Evolutionary conservation across 2,329 filamentous ascomycete genomes (phyloP).

Genomic region (Fragosphaeria purpurea): DNA sequence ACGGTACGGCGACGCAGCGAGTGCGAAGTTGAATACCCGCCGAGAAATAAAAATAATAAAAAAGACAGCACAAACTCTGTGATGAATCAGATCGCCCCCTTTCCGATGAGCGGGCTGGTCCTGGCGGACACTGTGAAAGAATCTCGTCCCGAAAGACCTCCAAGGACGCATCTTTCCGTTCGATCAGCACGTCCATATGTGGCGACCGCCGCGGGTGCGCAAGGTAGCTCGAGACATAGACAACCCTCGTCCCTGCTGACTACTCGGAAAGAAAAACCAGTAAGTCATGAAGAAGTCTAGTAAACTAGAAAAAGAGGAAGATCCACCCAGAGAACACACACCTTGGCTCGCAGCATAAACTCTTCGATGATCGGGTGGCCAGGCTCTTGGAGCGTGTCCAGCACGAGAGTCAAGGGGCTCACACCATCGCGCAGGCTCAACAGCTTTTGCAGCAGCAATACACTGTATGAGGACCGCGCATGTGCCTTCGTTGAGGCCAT

Average conservation of each 20-base stretch:
- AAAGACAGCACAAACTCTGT: too few species aligned
- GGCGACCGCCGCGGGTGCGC: conserved; percentile 57
- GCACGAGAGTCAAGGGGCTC: conserved; percentile 76
- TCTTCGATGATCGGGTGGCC: conserved; percentile 61
- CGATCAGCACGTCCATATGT: conserved; percentile 58
- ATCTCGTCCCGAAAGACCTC: conserved; percentile 51
- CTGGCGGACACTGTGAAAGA: conserved; percentile 35
- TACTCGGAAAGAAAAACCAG: conserved; percentile 16
- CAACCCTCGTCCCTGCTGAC: conserved; percentile 57
- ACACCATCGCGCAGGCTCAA: conserved; percentile 32
- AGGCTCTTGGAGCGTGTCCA: conserved; percentile 78
- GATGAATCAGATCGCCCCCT: too few species aligned
- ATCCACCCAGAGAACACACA: conserved; percentile 21
- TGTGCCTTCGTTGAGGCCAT: conserved; percentile 17
- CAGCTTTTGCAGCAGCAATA: conserved; percentile 19
- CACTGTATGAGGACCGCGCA: conserved; percentile 16
- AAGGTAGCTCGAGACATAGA: conserved; percentile 60
- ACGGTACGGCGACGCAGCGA: too few species aligned
- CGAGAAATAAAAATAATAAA: too few species aligned
- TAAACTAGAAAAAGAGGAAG: too few species aligned
- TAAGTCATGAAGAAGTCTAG: too few species aligned
- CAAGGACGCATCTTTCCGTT: conserved; percentile 49
- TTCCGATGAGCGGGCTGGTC: too few species aligned
- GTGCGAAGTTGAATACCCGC: too few species aligned
- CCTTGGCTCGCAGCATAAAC: conserved; percentile 66